Evolutionary conservation across 257 asterid genomes (phyloP), one percentile per base, ranked within the genome.

Genomic region (Forsythia viridissima): DNA sequence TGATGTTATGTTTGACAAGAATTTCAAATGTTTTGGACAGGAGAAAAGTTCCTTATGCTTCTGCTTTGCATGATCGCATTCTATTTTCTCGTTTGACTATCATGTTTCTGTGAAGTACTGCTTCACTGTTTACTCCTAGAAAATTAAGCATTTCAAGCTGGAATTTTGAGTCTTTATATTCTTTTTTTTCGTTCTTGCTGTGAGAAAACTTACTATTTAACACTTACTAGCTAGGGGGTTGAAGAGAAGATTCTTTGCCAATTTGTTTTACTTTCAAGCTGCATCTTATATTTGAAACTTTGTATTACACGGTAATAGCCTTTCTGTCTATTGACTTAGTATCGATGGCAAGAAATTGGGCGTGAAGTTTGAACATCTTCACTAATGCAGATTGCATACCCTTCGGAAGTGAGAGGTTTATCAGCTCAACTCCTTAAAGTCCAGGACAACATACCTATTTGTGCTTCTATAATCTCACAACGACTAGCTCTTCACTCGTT

Each of bases 381-480:
- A 51, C 20, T 20, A 39, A 30, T 81, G 81, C 88, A 96, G 99
- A 96, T 96, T 43, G 99, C 99, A 1, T 96, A 87, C 87, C 99
- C 98, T 65, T 86, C 97, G 8, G 90, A 85, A 80, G 99, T 93
- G 15, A 85, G 91, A 59, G 99, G 95, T 57, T 83, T 96, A 2
- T 79, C 90, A 1, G 95, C 85, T 10, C 96, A 87, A 76, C 97
- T 96, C 81, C 96, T 93, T 18, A 93, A 96, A 90, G 92, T 92
- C 65, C 99, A 96, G 77, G 99, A 96, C 83, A 96, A 96, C 91
- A 96, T 96, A 61, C 99, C 99, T 7, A 96, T 96, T 18, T 96
- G 99, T 52, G 99, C 99, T 37, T 72, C 96, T 8, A 87, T 93
- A 85, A 89, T 93, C 84, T 85, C 92, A 74, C 99, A 96, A 65